Base-by-base conservation (phyloP, 768 basidiomycete genomes). In the Pleurotus cornucopiae region DNA sequence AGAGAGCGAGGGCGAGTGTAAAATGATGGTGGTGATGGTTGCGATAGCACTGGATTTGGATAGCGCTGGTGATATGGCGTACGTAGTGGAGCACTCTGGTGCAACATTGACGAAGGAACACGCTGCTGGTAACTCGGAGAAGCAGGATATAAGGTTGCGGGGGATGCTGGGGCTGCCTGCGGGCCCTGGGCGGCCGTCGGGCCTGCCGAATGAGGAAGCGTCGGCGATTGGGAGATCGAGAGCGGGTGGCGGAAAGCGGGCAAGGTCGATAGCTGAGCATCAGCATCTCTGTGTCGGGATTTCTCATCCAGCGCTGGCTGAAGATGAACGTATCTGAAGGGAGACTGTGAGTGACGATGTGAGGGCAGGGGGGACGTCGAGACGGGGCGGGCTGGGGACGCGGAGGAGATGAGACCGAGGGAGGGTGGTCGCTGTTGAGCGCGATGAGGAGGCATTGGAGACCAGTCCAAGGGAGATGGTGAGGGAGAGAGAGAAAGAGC, bases 1-100 rank as follows among this genome's bases (percentile, higher is more conserved):
- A 80, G 71, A 25, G 76, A 72, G 25, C 75, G 73, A 57, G 81
- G 78, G 55, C 78, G 75, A 48, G 73, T 68, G 39, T 78, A 76
- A 20, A 71, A 64, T 26, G 21, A 49, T 49, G 48, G 25, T 20
- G 71, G 64, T 26, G 21, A 49, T 49, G 48, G 13, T 16, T 49
- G 48, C 14, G 41, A 44, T 53, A 63, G 64, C 43, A 57, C 49
- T 53, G 63, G 56, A 48, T 65, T 54, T 51, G 55, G 52, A 44
- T 60, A 21, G 45, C 60, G 60, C 48, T 44, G 59, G 54, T 49
- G 63, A 62, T 55, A 60, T 48, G 65, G 55, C 49, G 53, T 55
- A 25, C 57, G 39, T 6, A 62, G 56, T 12, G 64, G 59, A 38
- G 58, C 51, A 20, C 61, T 60, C 48, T 61, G 63, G 43, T 60